These are phyloP conservation scores for Curvularia spicifera DNA, from an alignment of 2,329 filamentous ascomycete genomes.

Conservation along the genomic window DNA sequence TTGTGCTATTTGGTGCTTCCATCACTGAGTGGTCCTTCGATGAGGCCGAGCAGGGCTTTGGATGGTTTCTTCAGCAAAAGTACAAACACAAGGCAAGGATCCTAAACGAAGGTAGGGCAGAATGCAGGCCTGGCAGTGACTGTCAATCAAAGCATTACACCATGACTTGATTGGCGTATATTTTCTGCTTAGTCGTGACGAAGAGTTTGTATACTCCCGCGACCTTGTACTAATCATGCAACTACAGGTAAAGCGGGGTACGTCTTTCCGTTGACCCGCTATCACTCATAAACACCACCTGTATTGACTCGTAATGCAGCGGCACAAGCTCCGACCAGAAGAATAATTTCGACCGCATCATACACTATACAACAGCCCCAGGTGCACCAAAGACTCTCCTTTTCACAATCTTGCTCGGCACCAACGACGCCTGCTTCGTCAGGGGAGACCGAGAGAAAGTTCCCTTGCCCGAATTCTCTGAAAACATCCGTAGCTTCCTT, in stretches of 20 bases:
- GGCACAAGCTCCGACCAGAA: conserved; percentile 39
- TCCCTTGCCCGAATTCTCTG: conserved; percentile 42
- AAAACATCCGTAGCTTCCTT: conserved; percentile 47
- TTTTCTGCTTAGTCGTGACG: background rate
- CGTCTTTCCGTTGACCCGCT: background rate
- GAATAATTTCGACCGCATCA: conserved; percentile 34
- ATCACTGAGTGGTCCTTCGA: conserved; percentile 45
- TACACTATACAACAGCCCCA: conserved; percentile 26
- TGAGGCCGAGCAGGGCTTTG: conserved; percentile 37
- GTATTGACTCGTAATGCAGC: conserved; percentile 15
- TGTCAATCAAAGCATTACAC: conserved; percentile 32
- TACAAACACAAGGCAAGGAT: conserved; percentile 39
- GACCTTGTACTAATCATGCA: background rate
- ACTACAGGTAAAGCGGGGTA: conserved; percentile 35
- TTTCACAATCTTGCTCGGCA: conserved; percentile 51
- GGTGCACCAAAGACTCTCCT: conserved; percentile 41
- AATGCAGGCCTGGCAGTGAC: conserved; percentile 13
- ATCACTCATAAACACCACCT: background rate
- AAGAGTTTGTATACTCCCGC: background rate
- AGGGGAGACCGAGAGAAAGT: conserved; percentile 31
- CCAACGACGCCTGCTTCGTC: conserved; percentile 49
- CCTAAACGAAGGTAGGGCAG: conserved; percentile 38
- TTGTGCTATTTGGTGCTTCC: conserved; percentile 47
- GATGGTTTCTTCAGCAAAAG: conserved; percentile 33
- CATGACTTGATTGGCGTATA: background rate